phyloP scores from a whole-genome alignment of 176 grass and related monocot species.

The Cymbopogon citratus region DNA sequence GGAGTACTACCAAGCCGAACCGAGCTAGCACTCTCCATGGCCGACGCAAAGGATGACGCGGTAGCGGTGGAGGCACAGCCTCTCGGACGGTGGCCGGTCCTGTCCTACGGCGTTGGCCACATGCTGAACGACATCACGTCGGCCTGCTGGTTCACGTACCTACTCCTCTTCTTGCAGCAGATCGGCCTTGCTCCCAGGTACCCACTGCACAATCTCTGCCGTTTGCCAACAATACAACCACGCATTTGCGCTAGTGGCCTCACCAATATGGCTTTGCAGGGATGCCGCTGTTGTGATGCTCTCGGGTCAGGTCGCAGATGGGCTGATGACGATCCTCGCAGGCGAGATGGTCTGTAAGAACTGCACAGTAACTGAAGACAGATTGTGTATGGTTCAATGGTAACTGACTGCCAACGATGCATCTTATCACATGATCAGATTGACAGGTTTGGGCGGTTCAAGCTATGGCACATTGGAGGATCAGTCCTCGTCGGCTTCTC shows the following conservation, averaged over 20 bases:
- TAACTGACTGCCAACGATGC: neutral
- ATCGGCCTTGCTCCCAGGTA: constrained; percentile 68
- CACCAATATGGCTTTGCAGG: constrained; percentile 13
- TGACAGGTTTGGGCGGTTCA: constrained; percentile 60
- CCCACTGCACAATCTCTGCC: neutral
- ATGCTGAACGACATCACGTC: constrained; percentile 83
- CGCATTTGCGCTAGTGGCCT: neutral
- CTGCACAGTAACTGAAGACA: neutral
- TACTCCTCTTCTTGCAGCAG: constrained; percentile 63
- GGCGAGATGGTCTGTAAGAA: constrained; percentile 61
- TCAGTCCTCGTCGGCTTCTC: constrained; percentile 55
- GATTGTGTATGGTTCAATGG: neutral
- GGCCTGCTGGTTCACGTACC: constrained; percentile 77
- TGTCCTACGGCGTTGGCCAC: constrained; percentile 69
- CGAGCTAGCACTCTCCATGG: neutral
- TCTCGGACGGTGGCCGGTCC: constrained; percentile 45
- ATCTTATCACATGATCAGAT: constrained; percentile 26
- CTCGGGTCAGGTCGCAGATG: constrained; percentile 67
- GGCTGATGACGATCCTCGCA: constrained; percentile 50
- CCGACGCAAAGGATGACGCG: neutral
- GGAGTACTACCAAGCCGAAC: neutral
- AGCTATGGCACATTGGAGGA: constrained; percentile 70
- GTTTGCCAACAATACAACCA: neutral
- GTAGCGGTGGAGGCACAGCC: constrained; percentile 3
- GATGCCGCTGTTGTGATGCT: constrained; percentile 68